Conservation (phyloP, 1,284 basidiomycete species). For the Sporisorium reilianum region DNA sequence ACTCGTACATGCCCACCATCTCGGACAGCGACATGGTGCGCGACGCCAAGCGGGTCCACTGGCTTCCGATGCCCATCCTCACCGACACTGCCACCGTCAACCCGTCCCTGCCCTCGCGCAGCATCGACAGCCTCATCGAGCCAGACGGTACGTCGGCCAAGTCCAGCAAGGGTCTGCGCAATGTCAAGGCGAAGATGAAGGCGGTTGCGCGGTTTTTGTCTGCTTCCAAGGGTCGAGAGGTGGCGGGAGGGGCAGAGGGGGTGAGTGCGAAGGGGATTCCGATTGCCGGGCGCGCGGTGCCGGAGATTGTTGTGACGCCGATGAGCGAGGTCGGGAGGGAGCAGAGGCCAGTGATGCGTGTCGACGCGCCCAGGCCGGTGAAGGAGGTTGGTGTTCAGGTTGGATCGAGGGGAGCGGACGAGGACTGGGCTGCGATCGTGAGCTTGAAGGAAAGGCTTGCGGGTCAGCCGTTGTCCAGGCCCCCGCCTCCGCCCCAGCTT, state of each 20-base stretch:
- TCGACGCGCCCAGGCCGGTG: not conserved
- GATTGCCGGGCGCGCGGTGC: constrained; percentile 12
- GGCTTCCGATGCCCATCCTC: constrained; percentile 17
- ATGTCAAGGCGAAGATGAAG: constrained; percentile 33
- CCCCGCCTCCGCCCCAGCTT: constrained; percentile 12
- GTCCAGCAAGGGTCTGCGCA: constrained; percentile 11
- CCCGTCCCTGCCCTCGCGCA: constrained; percentile 1
- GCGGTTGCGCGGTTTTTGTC: constrained; percentile 25
- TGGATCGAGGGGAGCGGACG: not conserved
- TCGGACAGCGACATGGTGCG: constrained; percentile 37
- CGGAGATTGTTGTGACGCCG: not conserved
- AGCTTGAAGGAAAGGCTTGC: constrained; percentile 9
- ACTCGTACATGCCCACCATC: constrained; percentile 11
- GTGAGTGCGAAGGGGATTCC: constrained; percentile 9
- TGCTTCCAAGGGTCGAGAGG: constrained; percentile 3
- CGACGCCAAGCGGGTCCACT: constrained; percentile 29
- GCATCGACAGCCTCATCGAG: constrained; percentile 23
- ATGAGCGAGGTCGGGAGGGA: too few species aligned
- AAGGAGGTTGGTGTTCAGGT: not conserved
- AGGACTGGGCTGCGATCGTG: constrained; percentile 5
- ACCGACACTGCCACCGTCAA: constrained; percentile 6
- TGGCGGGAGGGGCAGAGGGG: not conserved
- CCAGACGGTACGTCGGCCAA: constrained; percentile 10
- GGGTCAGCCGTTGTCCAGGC: too few species aligned
- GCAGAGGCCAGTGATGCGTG: not conserved